Evolutionary conservation across 1,284 basidiomycete species (phyloP), one percentile per base, ranked within the genome.

Genomic region (Trametes versicolor): DNA sequence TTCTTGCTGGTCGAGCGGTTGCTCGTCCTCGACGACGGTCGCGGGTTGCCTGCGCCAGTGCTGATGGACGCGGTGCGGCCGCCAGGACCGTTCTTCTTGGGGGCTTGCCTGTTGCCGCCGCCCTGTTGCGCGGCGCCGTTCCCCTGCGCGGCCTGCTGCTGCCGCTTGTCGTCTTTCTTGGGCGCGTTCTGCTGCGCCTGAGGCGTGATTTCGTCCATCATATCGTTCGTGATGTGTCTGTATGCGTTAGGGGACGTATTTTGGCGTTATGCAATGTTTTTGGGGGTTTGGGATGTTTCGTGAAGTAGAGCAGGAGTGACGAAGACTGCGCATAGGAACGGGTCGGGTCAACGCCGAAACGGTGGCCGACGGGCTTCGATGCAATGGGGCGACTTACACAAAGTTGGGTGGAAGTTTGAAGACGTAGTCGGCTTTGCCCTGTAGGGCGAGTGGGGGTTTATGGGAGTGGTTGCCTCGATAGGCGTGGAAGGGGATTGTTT

Each of bases 361-460:
- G 62, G 58, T 58, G 41, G 60, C 47, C 53, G 54, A 41, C 64
- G 60, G 54, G 65, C 66, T 70, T 63, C 70, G 60, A 68, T 53
- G 49, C 21, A 57, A 47, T 65, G 36, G 47, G 64, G 51, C 63
- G 36, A 68, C 77, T 62, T 64, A 88, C 86, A 84, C 80, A 76
- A 76, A 82, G 79, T 80, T 84, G 82, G 81, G 74, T 73, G 73
- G 76, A 79, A 79, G 79, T 77, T 79, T 80, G 73, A 77, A 71
- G 73, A 70, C 64, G 81, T 84, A 78, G 88, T 32, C 29, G 29
- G 84, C 85, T 89, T 88, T 93, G 92, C 91, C 91, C 90, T 91
- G 91, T 84, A 82, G 91, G 91, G 91, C 92, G 82, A 87, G 91
- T 93, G 91, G 83, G 88, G 81, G 79, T 76, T 80, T 78, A 83